A percentile compares a stretch with the other conserved stretches of the same genome.
Evolutionary conservation across 2,329 filamentous ascomycete species (phyloP).

Genomic region (Thelonectria discophora): DNA sequence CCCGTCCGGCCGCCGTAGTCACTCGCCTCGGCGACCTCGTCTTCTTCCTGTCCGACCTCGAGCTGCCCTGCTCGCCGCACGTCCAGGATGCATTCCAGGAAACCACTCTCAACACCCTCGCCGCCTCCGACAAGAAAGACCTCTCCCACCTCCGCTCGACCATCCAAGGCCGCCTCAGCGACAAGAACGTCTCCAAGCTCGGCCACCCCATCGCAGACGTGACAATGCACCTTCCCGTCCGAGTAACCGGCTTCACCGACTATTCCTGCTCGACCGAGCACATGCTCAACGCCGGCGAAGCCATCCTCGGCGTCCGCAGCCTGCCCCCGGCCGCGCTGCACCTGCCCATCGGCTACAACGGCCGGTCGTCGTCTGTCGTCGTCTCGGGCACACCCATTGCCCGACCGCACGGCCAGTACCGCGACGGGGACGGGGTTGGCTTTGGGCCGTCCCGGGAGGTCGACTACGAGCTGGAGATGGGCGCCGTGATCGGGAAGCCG

Average conservation of each 20-base stretch:
- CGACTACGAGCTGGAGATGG: slow-evolving; percentile 57
- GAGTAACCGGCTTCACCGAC: slow-evolving; percentile 57
- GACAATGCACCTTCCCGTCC: slow-evolving; percentile 62
- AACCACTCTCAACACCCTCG: slow-evolving; percentile 12
- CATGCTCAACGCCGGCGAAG: slow-evolving; percentile 58
- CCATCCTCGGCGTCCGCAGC: slow-evolving; percentile 49
- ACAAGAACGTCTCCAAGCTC: slow-evolving; percentile 5
- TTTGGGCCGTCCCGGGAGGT: slow-evolving; percentile 47
- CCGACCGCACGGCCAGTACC: slow-evolving; percentile 57
- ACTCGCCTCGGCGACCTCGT: slow-evolving; percentile 14
- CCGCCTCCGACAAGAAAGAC: slow-evolving; percentile 11
- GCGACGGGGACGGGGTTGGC: slow-evolving; percentile 29
- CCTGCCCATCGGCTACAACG: slow-evolving; percentile 62
- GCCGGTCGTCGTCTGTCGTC: slow-evolving; percentile 62
- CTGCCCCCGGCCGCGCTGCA: slow-evolving; percentile 58
- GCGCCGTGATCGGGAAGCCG: slow-evolving; percentile 54
- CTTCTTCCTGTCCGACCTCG: slow-evolving; percentile 16
- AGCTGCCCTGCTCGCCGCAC: neutral
- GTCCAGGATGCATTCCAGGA: slow-evolving; percentile 6
- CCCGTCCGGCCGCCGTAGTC: slow-evolving; percentile 6
- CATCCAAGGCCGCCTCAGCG: slow-evolving; percentile 3
- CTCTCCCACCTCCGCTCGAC: slow-evolving; percentile 6
- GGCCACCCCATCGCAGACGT: slow-evolving; percentile 17
- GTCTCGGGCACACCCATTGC: slow-evolving; percentile 57
- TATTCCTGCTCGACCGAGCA: slow-evolving; percentile 65